A percentile compares a stretch with the other conserved stretches of the same genome.
These are phyloP conservation scores for Sergeia podlipaevii DNA, from an alignment of 208 protist genomes.

Conservation along the genomic window DNA sequence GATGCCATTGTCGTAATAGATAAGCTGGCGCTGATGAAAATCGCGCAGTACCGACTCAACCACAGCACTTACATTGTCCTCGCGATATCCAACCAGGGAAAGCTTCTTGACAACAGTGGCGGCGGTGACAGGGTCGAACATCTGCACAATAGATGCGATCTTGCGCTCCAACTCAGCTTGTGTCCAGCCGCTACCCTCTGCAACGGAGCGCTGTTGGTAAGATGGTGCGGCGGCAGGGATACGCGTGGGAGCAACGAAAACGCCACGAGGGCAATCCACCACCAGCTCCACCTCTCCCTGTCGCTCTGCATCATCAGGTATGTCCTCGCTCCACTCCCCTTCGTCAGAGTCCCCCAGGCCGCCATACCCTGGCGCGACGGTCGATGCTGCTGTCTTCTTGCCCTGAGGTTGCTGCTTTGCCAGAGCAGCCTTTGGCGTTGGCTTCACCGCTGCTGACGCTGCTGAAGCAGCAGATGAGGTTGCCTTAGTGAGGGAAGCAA, in stretches of 20 bases:
- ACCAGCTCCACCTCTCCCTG: no score
- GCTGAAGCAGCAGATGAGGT: background rate
- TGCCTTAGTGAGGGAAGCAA: background rate
- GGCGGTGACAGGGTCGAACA: conserved; percentile 78
- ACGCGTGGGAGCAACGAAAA: background rate
- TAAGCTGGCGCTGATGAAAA: conserved; percentile 75
- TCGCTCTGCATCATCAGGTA: no score
- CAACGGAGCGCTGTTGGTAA: background rate
- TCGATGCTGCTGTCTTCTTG: no score
- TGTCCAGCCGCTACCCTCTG: conserved; percentile 11
- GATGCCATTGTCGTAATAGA: conserved; percentile 82
- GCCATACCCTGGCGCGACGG: no score
- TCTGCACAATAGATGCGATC: conserved; percentile 69
- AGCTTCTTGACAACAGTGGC: conserved; percentile 78
- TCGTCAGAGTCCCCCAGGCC: no score
- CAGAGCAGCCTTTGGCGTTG: no score
- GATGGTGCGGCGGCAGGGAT: background rate
- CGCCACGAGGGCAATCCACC: background rate
- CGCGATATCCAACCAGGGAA: conserved; percentile 59
- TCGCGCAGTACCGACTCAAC: conserved; percentile 57
- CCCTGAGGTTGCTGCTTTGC: no score
- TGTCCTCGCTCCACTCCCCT: no score
- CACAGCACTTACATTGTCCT: conserved; percentile 13
- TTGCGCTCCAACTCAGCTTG: conserved; percentile 41
- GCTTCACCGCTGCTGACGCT: background rate